A percentile compares a stretch with the other conserved stretches of the same genome.
Evolutionary conservation across 495 filamentous ascomycete genomes (phyloP).

Genomic region (Lasiosphaeria ovina): DNA sequence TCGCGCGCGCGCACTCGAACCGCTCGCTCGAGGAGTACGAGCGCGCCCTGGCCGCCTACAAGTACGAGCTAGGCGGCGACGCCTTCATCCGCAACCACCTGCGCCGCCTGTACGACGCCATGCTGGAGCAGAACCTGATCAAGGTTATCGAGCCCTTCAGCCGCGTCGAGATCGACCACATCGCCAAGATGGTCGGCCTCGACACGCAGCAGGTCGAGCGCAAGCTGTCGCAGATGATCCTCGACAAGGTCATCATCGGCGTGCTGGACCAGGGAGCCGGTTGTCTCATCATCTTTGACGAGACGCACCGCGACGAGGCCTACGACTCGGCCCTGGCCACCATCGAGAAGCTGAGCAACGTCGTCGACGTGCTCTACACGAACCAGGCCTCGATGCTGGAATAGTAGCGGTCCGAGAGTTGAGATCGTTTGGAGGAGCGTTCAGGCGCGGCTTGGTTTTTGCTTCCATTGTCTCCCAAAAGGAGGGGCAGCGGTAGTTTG

Average conservation of each 20-base stretch:
- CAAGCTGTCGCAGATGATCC: conserved; percentile 98
- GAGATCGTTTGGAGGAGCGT: not conserved
- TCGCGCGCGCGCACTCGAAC: conserved; percentile 91
- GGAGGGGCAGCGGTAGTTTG: not conserved
- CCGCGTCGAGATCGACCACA: conserved; percentile 92
- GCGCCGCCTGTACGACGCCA: conserved; percentile 90
- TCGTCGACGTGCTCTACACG: conserved; percentile 94
- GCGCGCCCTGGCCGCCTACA: conserved; percentile 80
- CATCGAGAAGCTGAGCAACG: conserved; percentile 94
- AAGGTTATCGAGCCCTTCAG: conserved; percentile 99
- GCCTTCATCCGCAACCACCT: conserved; percentile 94
- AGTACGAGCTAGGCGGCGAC: conserved; percentile 88
- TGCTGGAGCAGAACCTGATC: conserved; percentile 98
- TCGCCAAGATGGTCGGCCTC: conserved; percentile 93
- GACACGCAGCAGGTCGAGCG: conserved; percentile 96
- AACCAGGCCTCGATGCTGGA: conserved; percentile 96
- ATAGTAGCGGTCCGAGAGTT: conserved; percentile 41
- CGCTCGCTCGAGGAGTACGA: conserved; percentile 96
- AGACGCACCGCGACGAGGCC: conserved; percentile 85
- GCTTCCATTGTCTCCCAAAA: not conserved
- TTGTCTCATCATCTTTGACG: conserved; percentile 94
- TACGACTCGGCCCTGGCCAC: conserved; percentile 94
- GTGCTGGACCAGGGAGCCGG: conserved; percentile 97
- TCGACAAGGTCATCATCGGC: conserved; percentile 97
- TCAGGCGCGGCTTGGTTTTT: too few species aligned